Conservation (phyloP, 768 basidiomycete species). For the Rhodotorula paludigena region DNA sequence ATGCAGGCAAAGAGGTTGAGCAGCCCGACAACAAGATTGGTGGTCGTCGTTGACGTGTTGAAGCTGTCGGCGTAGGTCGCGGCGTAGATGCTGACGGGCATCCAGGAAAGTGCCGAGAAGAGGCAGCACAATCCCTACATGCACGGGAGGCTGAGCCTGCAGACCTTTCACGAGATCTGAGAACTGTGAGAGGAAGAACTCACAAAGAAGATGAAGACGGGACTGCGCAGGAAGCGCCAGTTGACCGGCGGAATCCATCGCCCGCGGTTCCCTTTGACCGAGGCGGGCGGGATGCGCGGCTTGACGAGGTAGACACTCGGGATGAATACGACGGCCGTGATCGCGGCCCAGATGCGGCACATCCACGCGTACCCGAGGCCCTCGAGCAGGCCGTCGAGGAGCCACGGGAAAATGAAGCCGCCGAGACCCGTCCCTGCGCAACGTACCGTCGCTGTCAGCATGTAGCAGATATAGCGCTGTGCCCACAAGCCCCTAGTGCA, state of each 20-base stretch:
- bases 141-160: background rate
- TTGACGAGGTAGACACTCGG: conserved; percentile 3
- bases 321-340: conserved; percentile 7
- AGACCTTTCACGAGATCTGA: background rate
- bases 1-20: conserved; percentile 18
- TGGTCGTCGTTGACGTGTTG: background rate
- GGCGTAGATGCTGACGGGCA: conserved; percentile 34
- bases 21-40: conserved; percentile 19
- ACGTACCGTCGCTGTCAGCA: too few relatives aligned
- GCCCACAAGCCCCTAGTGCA: too few relatives aligned
- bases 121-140: conserved; percentile 17
- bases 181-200: background rate
- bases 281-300: conserved; percentile 17
- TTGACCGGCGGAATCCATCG: conserved; percentile 17
- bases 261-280: background rate
- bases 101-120: conserved; percentile 23
- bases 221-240: conserved; percentile 6
- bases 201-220: conserved; percentile 30
- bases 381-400: conserved; percentile 6
- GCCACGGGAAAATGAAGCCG: conserved; percentile 26
- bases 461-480: too few relatives aligned
- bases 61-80: background rate
- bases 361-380: conserved; percentile 26
- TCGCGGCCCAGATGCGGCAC: conserved; percentile 29
- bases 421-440: conserved; percentile 11